Evolutionary conservation across 352 stramenopile genomes (phyloP).

Genomic region (Phytopythium delawarense): DNA sequence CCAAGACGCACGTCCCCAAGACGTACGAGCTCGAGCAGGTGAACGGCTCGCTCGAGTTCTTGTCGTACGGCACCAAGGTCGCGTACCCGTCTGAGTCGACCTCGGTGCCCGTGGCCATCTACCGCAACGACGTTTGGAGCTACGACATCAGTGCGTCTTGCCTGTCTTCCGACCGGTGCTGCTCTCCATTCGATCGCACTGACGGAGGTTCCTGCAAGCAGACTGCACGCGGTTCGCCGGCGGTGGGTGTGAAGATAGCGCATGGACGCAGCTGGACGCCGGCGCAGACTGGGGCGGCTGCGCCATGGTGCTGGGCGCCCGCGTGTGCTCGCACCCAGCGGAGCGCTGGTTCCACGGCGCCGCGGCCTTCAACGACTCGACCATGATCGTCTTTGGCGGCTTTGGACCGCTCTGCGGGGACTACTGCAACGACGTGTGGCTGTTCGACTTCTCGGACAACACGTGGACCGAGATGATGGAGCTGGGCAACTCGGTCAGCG

Average conservation of each 20-base stretch:
- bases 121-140: slow-evolving; percentile 96
- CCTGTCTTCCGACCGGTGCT: background rate
- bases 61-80: slow-evolving; percentile 88
- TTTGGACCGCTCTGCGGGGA: slow-evolving; percentile 92
- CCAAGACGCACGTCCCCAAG: slow-evolving; percentile 84
- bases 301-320: slow-evolving; percentile 78
- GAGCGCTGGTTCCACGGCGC: slow-evolving; percentile 90
- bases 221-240: slow-evolving; percentile 87
- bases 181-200: background rate
- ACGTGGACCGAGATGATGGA: slow-evolving; percentile 88
- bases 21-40: slow-evolving; percentile 87
- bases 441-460: slow-evolving; percentile 90
- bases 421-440: slow-evolving; percentile 96
- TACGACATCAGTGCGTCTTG: slow-evolving; percentile 86
- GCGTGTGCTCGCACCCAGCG: slow-evolving; percentile 84
- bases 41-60: slow-evolving; percentile 82
- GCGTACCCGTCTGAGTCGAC: slow-evolving; percentile 32
- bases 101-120: slow-evolving; percentile 78
- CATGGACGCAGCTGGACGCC: slow-evolving; percentile 82
- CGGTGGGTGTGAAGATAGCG: slow-evolving; percentile 69
- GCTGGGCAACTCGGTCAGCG: slow-evolving; percentile 42
- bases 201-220: slow-evolving; percentile 10
- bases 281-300: slow-evolving; percentile 91
- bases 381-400: slow-evolving; percentile 93
- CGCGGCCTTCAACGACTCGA: slow-evolving; percentile 84